Conservation (phyloP, 2,329 filamentous ascomycete species). For the Trichoderma sp. region DNA sequence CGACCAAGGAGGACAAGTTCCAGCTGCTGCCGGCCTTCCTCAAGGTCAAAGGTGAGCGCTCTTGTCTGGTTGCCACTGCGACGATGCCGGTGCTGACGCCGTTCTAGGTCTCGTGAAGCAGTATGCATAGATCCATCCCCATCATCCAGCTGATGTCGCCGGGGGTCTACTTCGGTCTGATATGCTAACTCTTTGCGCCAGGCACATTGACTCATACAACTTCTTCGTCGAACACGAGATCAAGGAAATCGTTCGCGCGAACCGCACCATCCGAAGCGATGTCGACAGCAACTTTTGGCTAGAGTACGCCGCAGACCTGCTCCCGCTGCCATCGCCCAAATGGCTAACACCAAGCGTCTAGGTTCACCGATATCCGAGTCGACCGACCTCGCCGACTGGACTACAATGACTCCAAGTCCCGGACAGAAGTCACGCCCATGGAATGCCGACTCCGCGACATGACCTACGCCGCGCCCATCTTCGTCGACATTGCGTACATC, state of each 20-base stretch:
- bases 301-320: conserved; percentile 52
- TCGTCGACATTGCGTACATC: conserved; percentile 89
- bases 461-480: conserved; percentile 95
- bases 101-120: conserved; percentile 78
- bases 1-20: conserved; percentile 82
- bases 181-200: conserved; percentile 34
- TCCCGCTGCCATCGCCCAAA: neutral
- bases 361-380: conserved; percentile 85
- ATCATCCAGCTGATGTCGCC: neutral
- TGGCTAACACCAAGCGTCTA: conserved; percentile 34
- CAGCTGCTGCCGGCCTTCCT: conserved; percentile 96
- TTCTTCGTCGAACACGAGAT: conserved; percentile 96
- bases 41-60: conserved; percentile 79
- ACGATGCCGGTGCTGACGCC: conserved; percentile 13
- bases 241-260: conserved; percentile 93
- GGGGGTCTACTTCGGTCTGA: conserved; percentile 4
- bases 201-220: conserved; percentile 96
- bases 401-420: conserved; percentile 68
- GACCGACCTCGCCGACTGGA: conserved; percentile 79
- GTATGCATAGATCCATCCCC: conserved; percentile 43
- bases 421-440: conserved; percentile 83
- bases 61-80: neutral
- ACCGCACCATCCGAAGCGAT: conserved; percentile 85
- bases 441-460: conserved; percentile 95
- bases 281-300: conserved; percentile 92